A percentile compares a stretch with the other conserved stretches of the same genome.
These are phyloP conservation scores for Basipetospora chlamydospora DNA, from an alignment of 2,329 filamentous ascomycete genomes.

Conservation along the genomic window DNA sequence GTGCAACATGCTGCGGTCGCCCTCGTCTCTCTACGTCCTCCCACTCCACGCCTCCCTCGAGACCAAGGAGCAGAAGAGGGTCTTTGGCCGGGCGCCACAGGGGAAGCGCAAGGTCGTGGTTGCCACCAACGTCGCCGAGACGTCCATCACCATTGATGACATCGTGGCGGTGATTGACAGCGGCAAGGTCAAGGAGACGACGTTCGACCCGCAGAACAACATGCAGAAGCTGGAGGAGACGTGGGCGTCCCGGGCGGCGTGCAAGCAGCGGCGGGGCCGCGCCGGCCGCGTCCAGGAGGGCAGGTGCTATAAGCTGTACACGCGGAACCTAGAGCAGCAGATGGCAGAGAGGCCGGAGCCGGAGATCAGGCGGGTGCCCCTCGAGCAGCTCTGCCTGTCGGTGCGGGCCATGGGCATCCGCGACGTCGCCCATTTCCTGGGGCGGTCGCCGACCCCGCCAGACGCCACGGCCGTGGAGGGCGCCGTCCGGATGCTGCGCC, in stretches of 20 bases:
- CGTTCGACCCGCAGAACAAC: conserved; percentile 80
- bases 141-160: conserved; percentile 96
- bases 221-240: conserved; percentile 91
- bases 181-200: conserved; percentile 91
- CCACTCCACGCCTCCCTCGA: conserved; percentile 87
- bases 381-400: conserved; percentile 88
- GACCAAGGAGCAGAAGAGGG: conserved; percentile 72
- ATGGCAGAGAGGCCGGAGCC: conserved; percentile 86
- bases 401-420: conserved; percentile 89
- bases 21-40: conserved; percentile 55
- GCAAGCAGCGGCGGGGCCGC: conserved; percentile 84
- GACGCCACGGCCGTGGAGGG: conserved; percentile 74
- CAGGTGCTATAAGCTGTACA: conserved; percentile 91
- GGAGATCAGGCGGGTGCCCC: conserved; percentile 80
- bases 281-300: conserved; percentile 86
- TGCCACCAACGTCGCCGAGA: conserved; percentile 94
- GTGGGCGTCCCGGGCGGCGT: conserved; percentile 87
- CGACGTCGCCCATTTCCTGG: conserved; percentile 69
- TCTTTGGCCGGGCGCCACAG: conserved; percentile 61
- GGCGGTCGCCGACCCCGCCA: conserved; percentile 77
- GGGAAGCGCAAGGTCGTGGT: conserved; percentile 87
- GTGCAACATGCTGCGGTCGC: conserved; percentile 49
- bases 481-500: conserved; percentile 60
- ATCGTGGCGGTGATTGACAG: conserved; percentile 93
- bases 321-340: conserved; percentile 65